Conservation (phyloP, 169 alveolate genomes). For the Eimeria acervulina region DNA sequence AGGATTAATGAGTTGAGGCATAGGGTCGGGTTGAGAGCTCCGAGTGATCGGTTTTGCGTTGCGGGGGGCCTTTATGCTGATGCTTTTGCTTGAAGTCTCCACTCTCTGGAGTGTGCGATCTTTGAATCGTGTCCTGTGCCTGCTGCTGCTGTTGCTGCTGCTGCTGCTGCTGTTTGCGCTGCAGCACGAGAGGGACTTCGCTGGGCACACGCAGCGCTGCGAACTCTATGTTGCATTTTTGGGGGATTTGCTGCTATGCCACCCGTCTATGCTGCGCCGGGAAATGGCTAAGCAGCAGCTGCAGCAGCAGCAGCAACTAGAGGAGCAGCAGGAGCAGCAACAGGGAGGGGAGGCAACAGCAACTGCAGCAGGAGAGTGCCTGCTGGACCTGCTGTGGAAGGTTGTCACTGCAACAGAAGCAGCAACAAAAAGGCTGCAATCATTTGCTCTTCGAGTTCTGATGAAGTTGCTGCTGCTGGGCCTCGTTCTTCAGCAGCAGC, state of each 20-base stretch:
- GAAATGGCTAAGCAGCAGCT: slow-evolving; percentile 46
- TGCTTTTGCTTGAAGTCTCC: neutral
- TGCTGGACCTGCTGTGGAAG: slow-evolving; percentile 68
- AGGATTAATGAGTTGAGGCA: too few relatives aligned
- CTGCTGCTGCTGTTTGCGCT: slow-evolving; percentile 52
- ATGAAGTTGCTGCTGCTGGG: slow-evolving; percentile 72
- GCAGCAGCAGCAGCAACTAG: slow-evolving; percentile 51
- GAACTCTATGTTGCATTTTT: slow-evolving; percentile 70
- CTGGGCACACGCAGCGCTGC: slow-evolving; percentile 76
- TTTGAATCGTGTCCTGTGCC: neutral
- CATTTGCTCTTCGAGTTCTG: slow-evolving; percentile 37
- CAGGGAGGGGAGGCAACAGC: neutral
- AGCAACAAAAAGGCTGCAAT: slow-evolving; percentile 73
- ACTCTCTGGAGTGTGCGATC: neutral
- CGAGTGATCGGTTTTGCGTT: too few relatives aligned
- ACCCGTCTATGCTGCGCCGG: slow-evolving; percentile 68
- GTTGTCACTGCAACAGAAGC: slow-evolving; percentile 74
- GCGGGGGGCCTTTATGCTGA: too few relatives aligned
- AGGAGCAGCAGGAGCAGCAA: slow-evolving; percentile 24
- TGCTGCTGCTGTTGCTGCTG: neutral
- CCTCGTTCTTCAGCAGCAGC: neutral
- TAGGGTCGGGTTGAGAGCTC: too few relatives aligned
- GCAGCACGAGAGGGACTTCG: slow-evolving; percentile 76
- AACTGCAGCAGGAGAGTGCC: slow-evolving; percentile 16
- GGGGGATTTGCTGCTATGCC: slow-evolving; percentile 75